phyloP scores from a whole-genome alignment of 2,329 filamentous ascomycete species.

The Sporothrix variecibatus region DNA sequence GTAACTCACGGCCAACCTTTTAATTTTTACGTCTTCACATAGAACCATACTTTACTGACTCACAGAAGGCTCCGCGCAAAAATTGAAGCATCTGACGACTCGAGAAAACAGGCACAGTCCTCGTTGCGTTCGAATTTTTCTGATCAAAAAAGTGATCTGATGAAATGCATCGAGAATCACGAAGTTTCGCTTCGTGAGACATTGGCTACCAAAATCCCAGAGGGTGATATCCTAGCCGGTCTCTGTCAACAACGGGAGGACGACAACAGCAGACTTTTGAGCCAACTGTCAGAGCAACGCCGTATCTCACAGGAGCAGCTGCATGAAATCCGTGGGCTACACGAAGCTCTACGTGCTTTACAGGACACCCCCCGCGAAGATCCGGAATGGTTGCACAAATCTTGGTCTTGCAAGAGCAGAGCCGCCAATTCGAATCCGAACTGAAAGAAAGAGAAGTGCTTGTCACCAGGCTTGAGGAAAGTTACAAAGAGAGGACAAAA shows the following conservation, averaged over 20 bases:
- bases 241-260: conserved; percentile 24
- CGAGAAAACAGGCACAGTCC: not conserved
- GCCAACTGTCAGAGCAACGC: conserved; percentile 8
- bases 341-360: not conserved
- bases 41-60: not conserved
- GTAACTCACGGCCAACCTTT: not conserved
- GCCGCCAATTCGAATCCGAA: conserved; percentile 1
- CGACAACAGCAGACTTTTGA: not conserved
- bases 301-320: not conserved
- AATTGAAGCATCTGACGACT: not conserved
- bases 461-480: conserved; percentile 25
- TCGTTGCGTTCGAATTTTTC: not conserved
- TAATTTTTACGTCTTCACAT: not conserved
- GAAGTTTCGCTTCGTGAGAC: not conserved
- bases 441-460: conserved; percentile 21
- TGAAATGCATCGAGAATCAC: not conserved
- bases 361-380: conserved; percentile 4
- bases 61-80: not conserved
- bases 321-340: not conserved
- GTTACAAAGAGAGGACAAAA: conserved; percentile 15
- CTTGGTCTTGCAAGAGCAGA: conserved; percentile 1
- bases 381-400: conserved; percentile 7
- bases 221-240: not conserved
- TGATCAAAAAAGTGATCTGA: not conserved
- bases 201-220: not conserved